phyloP scores from a whole-genome alignment of 1,139 yeast genomes.

The Diutina sp. region DNA sequence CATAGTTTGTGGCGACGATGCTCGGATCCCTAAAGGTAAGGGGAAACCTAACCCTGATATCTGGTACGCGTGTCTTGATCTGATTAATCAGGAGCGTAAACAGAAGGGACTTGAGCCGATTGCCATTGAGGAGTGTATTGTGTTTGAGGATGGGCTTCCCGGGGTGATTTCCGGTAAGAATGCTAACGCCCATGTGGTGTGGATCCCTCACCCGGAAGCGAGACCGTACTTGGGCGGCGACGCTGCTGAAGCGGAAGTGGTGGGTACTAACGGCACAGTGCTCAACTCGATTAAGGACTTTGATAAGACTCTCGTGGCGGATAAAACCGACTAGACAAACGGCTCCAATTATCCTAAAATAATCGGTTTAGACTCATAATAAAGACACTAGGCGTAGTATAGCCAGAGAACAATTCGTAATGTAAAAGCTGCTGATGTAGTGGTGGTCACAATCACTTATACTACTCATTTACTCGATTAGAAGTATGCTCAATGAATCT shows the following conservation, averaged over 20 bases:
- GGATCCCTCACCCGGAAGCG: slow-evolving; percentile 85
- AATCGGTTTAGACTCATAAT: too few relatives aligned
- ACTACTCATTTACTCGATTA: too few relatives aligned
- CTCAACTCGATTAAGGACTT: neutral
- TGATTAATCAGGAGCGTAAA: slow-evolving; percentile 40
- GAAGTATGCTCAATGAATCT: too few relatives aligned
- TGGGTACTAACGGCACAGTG: neutral
- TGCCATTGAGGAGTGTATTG: slow-evolving; percentile 63
- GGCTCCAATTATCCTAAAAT: too few relatives aligned
- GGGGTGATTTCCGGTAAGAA: slow-evolving; percentile 75
- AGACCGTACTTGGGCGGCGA: slow-evolving; percentile 3
- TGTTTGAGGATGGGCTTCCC: slow-evolving; percentile 90
- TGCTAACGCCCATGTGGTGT: slow-evolving; percentile 75
- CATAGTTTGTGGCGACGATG: slow-evolving; percentile 80
- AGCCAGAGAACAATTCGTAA: too few relatives aligned
- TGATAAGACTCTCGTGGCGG: neutral
- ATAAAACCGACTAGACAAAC: too few relatives aligned
- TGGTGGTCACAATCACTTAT: too few relatives aligned
- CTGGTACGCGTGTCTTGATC: slow-evolving; percentile 69
- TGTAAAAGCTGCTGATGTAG: too few relatives aligned
- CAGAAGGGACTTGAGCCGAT: slow-evolving; percentile 29
- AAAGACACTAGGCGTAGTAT: neutral
- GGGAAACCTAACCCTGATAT: slow-evolving; percentile 94
- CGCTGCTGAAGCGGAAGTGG: neutral
- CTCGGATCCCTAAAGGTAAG: slow-evolving; percentile 64